Conservation (phyloP, 2,329 filamentous ascomycete genomes). For the Fusarium albidum region DNA sequence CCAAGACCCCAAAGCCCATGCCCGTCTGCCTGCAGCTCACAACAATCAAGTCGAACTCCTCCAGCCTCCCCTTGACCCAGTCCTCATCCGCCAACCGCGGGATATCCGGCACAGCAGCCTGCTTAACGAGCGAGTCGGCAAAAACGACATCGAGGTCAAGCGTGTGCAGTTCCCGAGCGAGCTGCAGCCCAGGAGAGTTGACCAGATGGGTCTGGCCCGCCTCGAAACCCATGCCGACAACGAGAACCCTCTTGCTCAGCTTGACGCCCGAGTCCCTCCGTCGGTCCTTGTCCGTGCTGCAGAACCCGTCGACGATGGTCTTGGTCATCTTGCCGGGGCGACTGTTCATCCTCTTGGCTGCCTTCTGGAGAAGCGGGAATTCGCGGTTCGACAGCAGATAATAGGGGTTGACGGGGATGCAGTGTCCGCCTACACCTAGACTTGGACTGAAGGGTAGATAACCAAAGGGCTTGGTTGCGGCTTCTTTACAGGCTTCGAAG, state of each 20-base stretch:
- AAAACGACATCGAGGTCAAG: conserved; percentile 28
- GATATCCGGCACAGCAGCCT: conserved; percentile 25
- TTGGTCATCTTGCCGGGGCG: conserved; percentile 43
- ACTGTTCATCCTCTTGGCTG: conserved; percentile 51
- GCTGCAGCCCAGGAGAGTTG: conserved; percentile 30
- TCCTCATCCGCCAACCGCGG: conserved; percentile 19
- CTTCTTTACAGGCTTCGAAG: conserved; percentile 57
- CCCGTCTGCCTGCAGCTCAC: conserved; percentile 24
- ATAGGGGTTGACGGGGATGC: conserved; percentile 63
- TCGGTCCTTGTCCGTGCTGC: neutral
- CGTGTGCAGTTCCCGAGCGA: conserved; percentile 23
- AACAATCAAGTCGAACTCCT: conserved; percentile 30
- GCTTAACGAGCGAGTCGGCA: conserved; percentile 31
- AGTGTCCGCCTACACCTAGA: conserved; percentile 62
- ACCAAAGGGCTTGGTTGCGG: conserved; percentile 60
- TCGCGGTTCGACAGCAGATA: conserved; percentile 58
- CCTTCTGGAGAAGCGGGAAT: conserved; percentile 55
- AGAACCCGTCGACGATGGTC: conserved; percentile 5
- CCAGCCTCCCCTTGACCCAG: conserved; percentile 26
- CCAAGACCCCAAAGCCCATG: conserved; percentile 28
- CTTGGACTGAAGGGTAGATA: conserved; percentile 57
- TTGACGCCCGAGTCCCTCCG: conserved; percentile 21
- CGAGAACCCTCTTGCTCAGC: conserved; percentile 19
- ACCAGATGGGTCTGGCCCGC: conserved; percentile 34
- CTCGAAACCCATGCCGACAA: conserved; percentile 36